Percentiles rank a stretch among this genome's conserved stretches.
These are phyloP conservation scores for Adansonia digitata DNA, from an alignment of 345 rosid species.

Conservation along the genomic window DNA sequence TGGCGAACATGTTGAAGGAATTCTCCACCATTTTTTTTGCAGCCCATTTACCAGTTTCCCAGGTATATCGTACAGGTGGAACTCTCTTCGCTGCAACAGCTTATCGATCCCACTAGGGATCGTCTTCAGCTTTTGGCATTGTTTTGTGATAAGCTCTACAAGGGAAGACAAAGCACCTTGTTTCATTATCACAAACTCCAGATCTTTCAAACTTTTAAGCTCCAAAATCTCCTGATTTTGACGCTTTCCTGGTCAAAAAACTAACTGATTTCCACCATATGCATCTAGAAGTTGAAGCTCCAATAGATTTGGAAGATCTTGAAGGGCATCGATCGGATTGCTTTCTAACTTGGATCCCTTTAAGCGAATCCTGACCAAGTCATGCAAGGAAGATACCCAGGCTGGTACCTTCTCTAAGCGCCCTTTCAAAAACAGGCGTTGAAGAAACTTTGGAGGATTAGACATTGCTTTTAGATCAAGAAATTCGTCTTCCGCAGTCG, in stretches of 20 bases:
- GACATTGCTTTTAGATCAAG: background rate
- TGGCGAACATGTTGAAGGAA: background rate
- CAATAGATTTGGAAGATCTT: conserved; percentile 14
- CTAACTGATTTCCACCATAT: conserved; percentile 18
- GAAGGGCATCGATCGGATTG: conserved; percentile 4
- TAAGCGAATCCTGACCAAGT: background rate
- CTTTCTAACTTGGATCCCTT: background rate
- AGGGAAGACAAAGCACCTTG: conserved; percentile 23
- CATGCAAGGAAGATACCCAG: conserved; percentile 1
- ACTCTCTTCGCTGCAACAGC: conserved; percentile 8
- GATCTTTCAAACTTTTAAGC: conserved; percentile 13
- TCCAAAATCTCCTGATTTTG: conserved; percentile 17
- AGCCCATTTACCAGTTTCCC: conserved; percentile 7
- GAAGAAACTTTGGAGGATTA: conserved; percentile 2
- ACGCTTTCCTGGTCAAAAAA: conserved; percentile 18
- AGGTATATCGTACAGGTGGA: conserved; percentile 27
- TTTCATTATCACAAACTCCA: conserved; percentile 3
- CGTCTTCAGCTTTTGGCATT: conserved; percentile 14
- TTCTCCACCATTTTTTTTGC: background rate
- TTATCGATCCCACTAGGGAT: conserved; percentile 26
- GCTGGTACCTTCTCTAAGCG: conserved; percentile 8
- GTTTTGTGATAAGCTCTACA: conserved; percentile 9
- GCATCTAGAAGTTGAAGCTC: conserved; percentile 23
- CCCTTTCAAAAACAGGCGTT: background rate
- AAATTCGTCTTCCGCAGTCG: background rate